Conservation (phyloP, 441 rosid species). For the Euphorbia schlechtendalii region DNA sequence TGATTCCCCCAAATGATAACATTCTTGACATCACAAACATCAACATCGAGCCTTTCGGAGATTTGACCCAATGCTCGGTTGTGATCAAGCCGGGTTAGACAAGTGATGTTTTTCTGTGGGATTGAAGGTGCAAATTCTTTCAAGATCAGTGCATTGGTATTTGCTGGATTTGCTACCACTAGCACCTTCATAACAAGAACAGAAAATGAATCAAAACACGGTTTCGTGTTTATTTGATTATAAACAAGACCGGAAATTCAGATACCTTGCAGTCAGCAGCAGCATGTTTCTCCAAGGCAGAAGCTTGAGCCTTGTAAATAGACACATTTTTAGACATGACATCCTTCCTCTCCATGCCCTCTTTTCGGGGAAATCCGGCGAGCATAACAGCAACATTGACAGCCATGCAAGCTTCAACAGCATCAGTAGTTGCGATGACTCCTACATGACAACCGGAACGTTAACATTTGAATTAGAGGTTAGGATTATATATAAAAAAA, state of each 20-base stretch:
- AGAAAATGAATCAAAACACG: no score
- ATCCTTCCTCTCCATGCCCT: slow-evolving; percentile 98
- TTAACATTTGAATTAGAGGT: neutral
- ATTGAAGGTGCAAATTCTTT: slow-evolving; percentile 89
- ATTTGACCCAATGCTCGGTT: slow-evolving; percentile 89
- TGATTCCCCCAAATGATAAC: slow-evolving; percentile 92
- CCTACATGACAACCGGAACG: slow-evolving; percentile 24
- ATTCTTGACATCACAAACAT: slow-evolving; percentile 72
- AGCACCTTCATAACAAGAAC: slow-evolving; percentile 58
- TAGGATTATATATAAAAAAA: no score
- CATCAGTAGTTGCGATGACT: slow-evolving; percentile 92
- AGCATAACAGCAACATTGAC: slow-evolving; percentile 93
- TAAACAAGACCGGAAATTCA: no score
- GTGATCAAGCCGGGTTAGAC: slow-evolving; percentile 80
- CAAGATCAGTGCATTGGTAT: slow-evolving; percentile 83
- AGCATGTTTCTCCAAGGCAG: slow-evolving; percentile 82
- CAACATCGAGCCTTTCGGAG: slow-evolving; percentile 66
- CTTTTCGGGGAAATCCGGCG: slow-evolving; percentile 95
- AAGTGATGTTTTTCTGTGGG: slow-evolving; percentile 72
- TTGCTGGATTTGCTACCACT: slow-evolving; percentile 94
- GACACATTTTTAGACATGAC: slow-evolving; percentile 92
- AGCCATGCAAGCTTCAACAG: slow-evolving; percentile 88
- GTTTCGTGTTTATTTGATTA: no score
- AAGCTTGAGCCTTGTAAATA: slow-evolving; percentile 89
- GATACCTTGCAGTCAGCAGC: slow-evolving; percentile 93